Base-by-base conservation (phyloP, 1,139 yeast species). In the Yamadazyma buinensis region DNA sequence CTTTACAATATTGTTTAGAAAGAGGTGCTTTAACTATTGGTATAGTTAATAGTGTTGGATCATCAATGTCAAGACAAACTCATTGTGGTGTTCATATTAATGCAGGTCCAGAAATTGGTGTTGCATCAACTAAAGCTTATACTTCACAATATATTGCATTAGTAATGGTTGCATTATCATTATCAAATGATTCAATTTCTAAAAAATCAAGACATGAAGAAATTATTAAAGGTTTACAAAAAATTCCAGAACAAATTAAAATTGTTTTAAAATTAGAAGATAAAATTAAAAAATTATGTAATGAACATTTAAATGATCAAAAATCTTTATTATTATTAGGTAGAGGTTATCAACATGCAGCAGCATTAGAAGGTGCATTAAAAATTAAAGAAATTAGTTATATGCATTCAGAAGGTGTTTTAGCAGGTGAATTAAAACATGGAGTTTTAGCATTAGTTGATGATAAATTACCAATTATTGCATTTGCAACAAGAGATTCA, bases 31-130 rank as follows among this genome's bases (percentile, higher is more conserved):
- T 94, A 49, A 90, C 97, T 22, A 95, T 94, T 40, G 99, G 99
- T 64, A 85, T 94, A 54, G 98, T 94, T 36, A 69, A 69, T 55
- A 77, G 88, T 45, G 99, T 94, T 30, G 99, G 99, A 53, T 94
- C 98, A 6, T 80, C 94, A 33, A 87, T 94, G 66, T 90, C 97
- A 15, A 80, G 97, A 61, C 84, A 80, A 55, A 94, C 99, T 27
- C 95, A 90, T 64, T 94, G 98, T 72, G 99, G 99, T 77, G 97
- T 94, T 37, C 99, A 94, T 61, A 90, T 94, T 59, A 94, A 94
- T 59, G 98, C 98, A 29, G 99, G 99, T 45, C 98, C 98, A 27
- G 99, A 94, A 68, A 92, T 94, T 48, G 98, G 98, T 61, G 99
- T 94, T 51, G 99, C 98, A 10, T 88, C 97, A n/a, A 94, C 99